Evolutionary conservation across 768 basidiomycete genomes (phyloP), one percentile per base, ranked within the genome.

Genomic region (Phylloporus arenicola): DNA sequence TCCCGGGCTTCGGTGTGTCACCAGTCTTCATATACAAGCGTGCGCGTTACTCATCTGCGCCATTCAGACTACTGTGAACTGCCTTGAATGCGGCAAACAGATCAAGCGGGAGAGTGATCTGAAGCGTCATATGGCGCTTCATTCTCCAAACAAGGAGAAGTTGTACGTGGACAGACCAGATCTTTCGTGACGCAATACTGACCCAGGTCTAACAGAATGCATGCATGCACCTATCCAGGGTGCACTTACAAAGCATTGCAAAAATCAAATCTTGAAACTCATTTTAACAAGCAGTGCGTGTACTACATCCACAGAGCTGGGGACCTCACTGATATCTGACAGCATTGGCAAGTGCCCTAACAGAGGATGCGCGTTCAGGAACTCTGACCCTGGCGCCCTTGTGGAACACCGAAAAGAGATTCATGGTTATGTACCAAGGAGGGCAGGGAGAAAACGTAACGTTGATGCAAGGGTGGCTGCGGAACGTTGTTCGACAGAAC

Each of bases 271-370:
- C 25, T 70, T 1, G n/a, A 31, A 0, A 63, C 55, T 0, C 69
- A 70, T 29, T 17, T 61, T n/a, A 62, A 60, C 9, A 58, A 46
- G 3, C 70, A 71, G 68, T 69, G 45, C 53, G 68, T 65, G 16
- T 22, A 1, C 29, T 13, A 43, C 31, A 14, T 22, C 29, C 29
- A 7, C 2, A 2, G 22, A 0, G 25, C 30, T 14, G 19, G n/a
- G 17, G 3, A 2, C 16, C 8, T 20, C 9, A 6, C 53, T 64
- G 8, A 56, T 10, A 13, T 33, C 9, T 47, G 8, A 30, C 24
- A 66, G 64, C 22, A 42, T 51, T 1, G 14, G 48, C 7, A 43
- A 37, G 34, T 65, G 64, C 8, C 14, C 10, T 4, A 31, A 38
- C 2, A 20, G 29, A 2, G 60, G 46, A 0, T 66, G 66, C 16